A percentile compares a stretch with the other conserved stretches of the same genome.
Conservation (phyloP, 163 green algal species). For the Coccomyxa subellipsoidea region DNA sequence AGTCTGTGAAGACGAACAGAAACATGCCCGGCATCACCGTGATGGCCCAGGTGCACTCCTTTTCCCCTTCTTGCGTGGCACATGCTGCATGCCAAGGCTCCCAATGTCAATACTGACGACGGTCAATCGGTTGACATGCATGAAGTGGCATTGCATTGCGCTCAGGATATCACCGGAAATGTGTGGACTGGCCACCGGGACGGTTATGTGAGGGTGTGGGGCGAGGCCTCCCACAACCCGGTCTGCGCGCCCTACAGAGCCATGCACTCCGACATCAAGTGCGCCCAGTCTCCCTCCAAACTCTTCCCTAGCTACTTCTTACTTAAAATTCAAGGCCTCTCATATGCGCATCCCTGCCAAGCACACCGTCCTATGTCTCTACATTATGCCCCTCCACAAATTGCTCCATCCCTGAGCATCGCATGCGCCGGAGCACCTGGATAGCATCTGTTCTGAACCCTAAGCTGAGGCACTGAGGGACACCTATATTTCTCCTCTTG, state of each 20-base stretch:
- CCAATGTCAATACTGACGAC: too few relatives aligned
- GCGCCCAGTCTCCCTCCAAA: conserved; percentile 33
- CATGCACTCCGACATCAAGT: conserved; percentile 6
- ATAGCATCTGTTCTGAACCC: too few relatives aligned
- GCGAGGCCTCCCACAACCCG: conserved; percentile 10
- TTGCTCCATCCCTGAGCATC: too few relatives aligned
- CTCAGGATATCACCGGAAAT: conserved; percentile 31
- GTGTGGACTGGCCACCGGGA: conserved; percentile 46
- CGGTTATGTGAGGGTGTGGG: conserved; percentile 35
- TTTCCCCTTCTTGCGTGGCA: background rate
- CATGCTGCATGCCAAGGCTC: background rate
- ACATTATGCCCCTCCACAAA: background rate
- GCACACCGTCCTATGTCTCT: too few relatives aligned
- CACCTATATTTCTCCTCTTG: too few relatives aligned
- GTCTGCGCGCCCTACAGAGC: conserved; percentile 14
- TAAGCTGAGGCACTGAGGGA: too few relatives aligned
- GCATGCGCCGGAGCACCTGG: too few relatives aligned
- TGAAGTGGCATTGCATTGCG: background rate
- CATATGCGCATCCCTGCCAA: too few relatives aligned
- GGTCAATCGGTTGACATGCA: background rate
- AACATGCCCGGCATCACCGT: conserved; percentile 17
- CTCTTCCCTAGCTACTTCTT: conserved; percentile 13
- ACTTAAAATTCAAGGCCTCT: too few relatives aligned
- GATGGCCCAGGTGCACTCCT: background rate
- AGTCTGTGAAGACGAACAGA: conserved; percentile 12